These are phyloP conservation scores for Ophiosphaerella narmari DNA, from an alignment of 2,329 filamentous ascomycete genomes.

Conservation along the genomic window DNA sequence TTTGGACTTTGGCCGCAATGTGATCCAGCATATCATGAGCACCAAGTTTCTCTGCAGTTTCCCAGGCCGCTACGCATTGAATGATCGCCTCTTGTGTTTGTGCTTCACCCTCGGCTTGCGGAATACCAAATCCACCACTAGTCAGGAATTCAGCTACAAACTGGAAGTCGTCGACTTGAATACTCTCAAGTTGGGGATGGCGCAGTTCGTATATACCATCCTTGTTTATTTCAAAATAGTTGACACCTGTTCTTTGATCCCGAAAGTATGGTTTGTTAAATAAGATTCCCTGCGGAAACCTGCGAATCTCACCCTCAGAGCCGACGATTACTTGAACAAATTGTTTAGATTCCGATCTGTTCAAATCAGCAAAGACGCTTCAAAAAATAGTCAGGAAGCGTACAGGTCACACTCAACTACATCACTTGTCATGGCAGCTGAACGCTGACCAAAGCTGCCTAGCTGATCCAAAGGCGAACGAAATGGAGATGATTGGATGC, in stretches of 20 bases:
- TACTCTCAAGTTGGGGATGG: conserved; percentile 17
- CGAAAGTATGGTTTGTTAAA: conserved; percentile 23
- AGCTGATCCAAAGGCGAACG: neutral
- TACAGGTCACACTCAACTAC: conserved; percentile 26
- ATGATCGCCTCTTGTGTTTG: conserved; percentile 14
- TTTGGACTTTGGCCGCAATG: conserved; percentile 27
- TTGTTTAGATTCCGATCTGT: conserved; percentile 18
- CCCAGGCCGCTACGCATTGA: conserved; percentile 31
- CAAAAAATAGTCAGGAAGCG: neutral
- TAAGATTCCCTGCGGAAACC: conserved; percentile 13
- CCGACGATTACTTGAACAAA: conserved; percentile 31
- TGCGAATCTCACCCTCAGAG: conserved; percentile 10
- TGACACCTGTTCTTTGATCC: conserved; percentile 7
- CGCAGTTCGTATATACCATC: conserved; percentile 20
- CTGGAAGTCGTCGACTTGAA: conserved; percentile 27
- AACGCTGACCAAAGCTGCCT: neutral
- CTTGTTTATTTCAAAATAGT: conserved; percentile 14
- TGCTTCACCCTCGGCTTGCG: conserved; percentile 13
- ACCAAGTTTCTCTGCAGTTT: conserved; percentile 18
- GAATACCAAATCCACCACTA: conserved; percentile 25
- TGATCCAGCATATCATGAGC: conserved; percentile 35
- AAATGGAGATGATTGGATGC: neutral
- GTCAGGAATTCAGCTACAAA: conserved; percentile 32
- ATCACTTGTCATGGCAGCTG: conserved; percentile 10
- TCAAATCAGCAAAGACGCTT: neutral